These are phyloP conservation scores for Spirogloea muscicola DNA, from an alignment of 139 green algal genomes.

Conservation along the genomic window DNA sequence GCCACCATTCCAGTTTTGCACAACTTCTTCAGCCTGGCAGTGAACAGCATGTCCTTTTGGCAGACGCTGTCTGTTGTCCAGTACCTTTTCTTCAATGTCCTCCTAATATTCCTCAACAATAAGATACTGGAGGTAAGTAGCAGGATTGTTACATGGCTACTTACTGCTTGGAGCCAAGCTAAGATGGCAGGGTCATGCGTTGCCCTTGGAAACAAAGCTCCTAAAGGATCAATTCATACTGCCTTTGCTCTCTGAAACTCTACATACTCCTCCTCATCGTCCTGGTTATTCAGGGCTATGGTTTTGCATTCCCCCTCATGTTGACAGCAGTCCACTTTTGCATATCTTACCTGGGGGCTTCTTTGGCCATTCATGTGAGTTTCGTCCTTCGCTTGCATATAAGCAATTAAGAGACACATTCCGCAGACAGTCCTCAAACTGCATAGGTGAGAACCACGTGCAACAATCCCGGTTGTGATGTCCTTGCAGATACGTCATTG, in stretches of 20 bases:
- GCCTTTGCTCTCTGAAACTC: too few relatives aligned
- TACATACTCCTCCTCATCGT: too few relatives aligned
- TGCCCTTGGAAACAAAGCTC: background rate
- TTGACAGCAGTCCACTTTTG: slow-evolving; percentile 41
- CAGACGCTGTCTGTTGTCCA: slow-evolving; percentile 17
- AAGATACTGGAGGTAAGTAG: slow-evolving; percentile 15
- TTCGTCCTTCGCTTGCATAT: too few relatives aligned
- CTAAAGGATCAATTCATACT: background rate
- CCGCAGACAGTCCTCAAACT: too few relatives aligned
- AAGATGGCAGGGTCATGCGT: background rate
- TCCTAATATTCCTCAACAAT: slow-evolving; percentile 26
- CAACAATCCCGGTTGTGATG: background rate
- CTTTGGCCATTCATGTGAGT: slow-evolving; percentile 19
- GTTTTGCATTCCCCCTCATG: background rate
- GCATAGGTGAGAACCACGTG: background rate
- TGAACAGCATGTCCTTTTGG: too few relatives aligned
- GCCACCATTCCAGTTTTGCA: too few relatives aligned
- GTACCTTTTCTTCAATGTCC: slow-evolving; percentile 25
- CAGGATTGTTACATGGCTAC: background rate
- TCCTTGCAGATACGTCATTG: too few relatives aligned
- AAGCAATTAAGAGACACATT: too few relatives aligned
- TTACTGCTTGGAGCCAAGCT: background rate
- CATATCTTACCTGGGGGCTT: slow-evolving; percentile 41
- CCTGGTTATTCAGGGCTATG: too few relatives aligned
- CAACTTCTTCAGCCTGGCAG: too few relatives aligned